A percentile compares a stretch with the other conserved stretches of the same genome.
phyloP scores from a whole-genome alignment of 2,329 filamentous ascomycete species.

The Trichophyton rubrum region DNA sequence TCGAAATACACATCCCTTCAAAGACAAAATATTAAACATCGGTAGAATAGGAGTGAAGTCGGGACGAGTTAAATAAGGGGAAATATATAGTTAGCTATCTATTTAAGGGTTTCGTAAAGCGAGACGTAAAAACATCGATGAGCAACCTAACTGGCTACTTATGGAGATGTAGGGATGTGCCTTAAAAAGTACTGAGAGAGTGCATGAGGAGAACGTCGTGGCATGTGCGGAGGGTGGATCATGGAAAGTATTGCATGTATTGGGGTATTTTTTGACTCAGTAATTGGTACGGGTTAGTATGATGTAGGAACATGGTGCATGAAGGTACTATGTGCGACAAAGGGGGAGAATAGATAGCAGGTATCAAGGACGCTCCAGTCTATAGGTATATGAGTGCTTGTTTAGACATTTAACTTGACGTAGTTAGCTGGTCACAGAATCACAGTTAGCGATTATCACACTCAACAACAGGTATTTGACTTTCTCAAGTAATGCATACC shows the following conservation, averaged over 20 bases:
- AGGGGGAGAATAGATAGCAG: background rate
- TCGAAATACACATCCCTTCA: background rate
- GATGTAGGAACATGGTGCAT: background rate
- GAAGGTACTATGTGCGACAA: background rate
- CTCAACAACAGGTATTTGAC: background rate
- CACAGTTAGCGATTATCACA: slow-evolving; percentile 9
- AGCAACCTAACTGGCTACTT: background rate
- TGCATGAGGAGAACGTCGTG: too few relatives aligned
- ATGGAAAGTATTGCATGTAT: too few relatives aligned
- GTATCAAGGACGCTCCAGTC: background rate
- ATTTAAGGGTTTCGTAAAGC: too few relatives aligned
- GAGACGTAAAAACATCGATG: too few relatives aligned
- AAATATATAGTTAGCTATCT: background rate
- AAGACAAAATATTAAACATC: background rate
- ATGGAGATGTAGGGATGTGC: background rate
- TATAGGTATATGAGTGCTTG: background rate
- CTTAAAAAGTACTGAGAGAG: background rate
- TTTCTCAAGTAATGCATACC: slow-evolving; percentile 45
- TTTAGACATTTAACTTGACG: slow-evolving; percentile 21
- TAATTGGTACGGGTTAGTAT: too few relatives aligned
- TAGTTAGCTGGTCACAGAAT: slow-evolving; percentile 24
- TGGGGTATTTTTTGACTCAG: too few relatives aligned
- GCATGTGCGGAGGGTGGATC: too few relatives aligned
- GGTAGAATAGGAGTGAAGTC: background rate
- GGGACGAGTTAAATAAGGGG: background rate